phyloP scores from a whole-genome alignment of 2,329 filamentous ascomycete species.

The Aureobasidium sp. region DNA sequence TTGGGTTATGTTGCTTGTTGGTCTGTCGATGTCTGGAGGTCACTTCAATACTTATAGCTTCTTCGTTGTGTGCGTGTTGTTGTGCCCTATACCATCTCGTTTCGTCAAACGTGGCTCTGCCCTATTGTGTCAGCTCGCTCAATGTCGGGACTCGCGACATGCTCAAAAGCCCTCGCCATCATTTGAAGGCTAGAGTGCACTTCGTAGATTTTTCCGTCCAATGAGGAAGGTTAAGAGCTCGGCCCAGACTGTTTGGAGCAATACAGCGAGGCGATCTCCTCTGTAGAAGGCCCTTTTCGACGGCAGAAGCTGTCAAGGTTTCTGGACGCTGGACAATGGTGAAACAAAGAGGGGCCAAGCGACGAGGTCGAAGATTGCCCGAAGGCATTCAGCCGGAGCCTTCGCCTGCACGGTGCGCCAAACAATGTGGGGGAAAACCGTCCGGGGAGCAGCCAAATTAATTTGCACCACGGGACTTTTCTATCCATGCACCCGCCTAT shows the following conservation, averaged over 20 bases:
- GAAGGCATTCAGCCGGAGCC: not conserved
- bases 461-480: slow-evolving; percentile 2
- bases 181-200: not conserved
- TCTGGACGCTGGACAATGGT: not conserved
- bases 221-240: not conserved
- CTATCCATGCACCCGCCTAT: not conserved
- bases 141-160: not conserved
- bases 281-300: slow-evolving; percentile 8
- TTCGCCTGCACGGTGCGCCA: not conserved
- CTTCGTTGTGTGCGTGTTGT: not conserved
- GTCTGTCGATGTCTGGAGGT: not conserved
- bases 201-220: slow-evolving; percentile 7
- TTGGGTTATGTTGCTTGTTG: slow-evolving; percentile 1
- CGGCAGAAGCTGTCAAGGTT: slow-evolving; percentile 3
- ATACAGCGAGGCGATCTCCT: not conserved
- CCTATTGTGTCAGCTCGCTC: not conserved
- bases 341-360: slow-evolving; percentile 9
- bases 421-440: slow-evolving; percentile 9
- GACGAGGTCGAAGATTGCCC: not conserved
- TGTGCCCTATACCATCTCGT: not conserved
- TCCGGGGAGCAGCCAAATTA: slow-evolving; percentile 1
- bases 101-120: not conserved
- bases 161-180: not conserved
- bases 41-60: not conserved
- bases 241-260: not conserved